phyloP scores from a whole-genome alignment of 1,139 yeast genomes.

The Suhomyces guaymorum region DNA sequence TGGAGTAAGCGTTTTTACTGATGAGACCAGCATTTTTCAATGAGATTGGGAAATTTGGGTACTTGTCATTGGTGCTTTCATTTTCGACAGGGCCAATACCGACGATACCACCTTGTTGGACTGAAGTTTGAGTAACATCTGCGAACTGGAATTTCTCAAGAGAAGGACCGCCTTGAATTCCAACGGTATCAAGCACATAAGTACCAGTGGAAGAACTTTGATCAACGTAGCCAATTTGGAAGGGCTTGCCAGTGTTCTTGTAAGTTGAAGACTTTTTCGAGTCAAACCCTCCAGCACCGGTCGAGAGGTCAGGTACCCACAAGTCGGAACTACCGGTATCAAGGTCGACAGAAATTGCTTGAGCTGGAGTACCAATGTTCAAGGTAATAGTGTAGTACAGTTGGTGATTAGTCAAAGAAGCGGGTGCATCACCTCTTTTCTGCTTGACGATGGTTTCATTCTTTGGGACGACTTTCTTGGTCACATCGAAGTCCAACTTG shows the following conservation, averaged over 20 bases:
- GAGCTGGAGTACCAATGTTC: conserved; percentile 13
- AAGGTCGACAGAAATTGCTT: conserved; percentile 14
- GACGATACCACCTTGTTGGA: conserved; percentile 21
- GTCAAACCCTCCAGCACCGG: conserved; percentile 6
- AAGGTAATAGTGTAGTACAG: conserved; percentile 12
- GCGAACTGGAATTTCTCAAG: conserved; percentile 22
- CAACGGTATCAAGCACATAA: conserved; percentile 20
- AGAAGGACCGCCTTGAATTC: conserved; percentile 15
- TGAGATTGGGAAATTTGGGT: conserved; percentile 17
- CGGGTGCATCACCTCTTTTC: conserved; percentile 3
- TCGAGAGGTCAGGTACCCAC: conserved; percentile 16
- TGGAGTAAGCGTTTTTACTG: conserved; percentile 11
- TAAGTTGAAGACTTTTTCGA: conserved; percentile 7
- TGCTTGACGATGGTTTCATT: background rate
- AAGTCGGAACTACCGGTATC: conserved; percentile 27
- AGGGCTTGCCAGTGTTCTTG: conserved; percentile 6
- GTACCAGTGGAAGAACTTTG: conserved; percentile 18
- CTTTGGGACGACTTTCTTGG: conserved; percentile 1
- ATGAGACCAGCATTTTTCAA: conserved; percentile 15
- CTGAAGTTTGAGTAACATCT: conserved; percentile 20
- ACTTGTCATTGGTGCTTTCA: conserved; percentile 15
- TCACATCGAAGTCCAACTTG: conserved; percentile 16
- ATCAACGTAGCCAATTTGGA: conserved; percentile 21
- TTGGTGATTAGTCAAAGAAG: conserved; percentile 7
- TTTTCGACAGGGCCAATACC: conserved; percentile 21